These are phyloP conservation scores for Pythium sukuiense DNA, from an alignment of 352 stramenopile species.

Conservation along the genomic window DNA sequence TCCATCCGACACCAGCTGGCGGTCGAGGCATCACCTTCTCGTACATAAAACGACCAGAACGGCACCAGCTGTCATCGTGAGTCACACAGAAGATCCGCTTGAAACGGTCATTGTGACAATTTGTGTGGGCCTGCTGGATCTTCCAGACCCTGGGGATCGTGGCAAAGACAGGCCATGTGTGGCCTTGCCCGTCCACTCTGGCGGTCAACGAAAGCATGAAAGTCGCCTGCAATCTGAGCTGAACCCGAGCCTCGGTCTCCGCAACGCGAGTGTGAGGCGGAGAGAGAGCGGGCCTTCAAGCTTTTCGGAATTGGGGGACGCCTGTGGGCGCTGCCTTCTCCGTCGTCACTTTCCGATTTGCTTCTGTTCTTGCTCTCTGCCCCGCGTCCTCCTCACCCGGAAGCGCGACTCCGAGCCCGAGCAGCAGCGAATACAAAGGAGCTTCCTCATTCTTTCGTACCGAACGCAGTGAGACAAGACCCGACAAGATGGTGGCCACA, in stretches of 20 bases:
- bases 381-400: not conserved
- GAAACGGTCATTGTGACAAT: not conserved
- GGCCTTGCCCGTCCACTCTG: not conserved
- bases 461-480: constrained; percentile 8
- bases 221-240: not conserved
- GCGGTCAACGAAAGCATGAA: not conserved
- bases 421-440: not conserved
- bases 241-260: not conserved
- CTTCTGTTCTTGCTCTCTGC: constrained; percentile 2
- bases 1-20: not conserved
- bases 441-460: constrained; percentile 2
- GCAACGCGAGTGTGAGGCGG: not conserved
- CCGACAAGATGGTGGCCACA: constrained; percentile 18
- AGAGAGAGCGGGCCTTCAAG: not conserved
- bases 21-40: not conserved
- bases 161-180: not conserved
- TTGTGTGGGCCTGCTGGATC: not conserved
- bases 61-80: not conserved
- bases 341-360: constrained; percentile 2
- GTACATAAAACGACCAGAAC: not conserved
- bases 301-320: not conserved
- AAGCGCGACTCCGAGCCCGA: not conserved
- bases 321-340: not conserved
- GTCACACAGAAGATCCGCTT: not conserved
- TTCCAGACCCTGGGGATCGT: not conserved